Conservation (phyloP, 2,329 filamentous ascomycete species). For the Pseudogymnoascus destructans region DNA sequence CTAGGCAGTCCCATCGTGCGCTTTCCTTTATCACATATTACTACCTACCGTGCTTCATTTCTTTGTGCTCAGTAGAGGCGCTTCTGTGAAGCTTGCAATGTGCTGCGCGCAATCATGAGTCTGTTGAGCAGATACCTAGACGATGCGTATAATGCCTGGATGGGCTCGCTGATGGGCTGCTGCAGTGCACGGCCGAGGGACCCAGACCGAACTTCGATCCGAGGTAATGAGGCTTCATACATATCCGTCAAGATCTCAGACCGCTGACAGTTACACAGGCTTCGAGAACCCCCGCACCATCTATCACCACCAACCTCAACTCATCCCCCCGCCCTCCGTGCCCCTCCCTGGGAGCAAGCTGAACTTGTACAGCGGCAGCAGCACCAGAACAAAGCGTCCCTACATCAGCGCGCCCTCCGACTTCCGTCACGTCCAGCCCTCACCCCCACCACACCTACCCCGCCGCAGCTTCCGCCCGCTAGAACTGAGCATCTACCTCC, state of each 20-base stretch:
- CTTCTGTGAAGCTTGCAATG: not conserved
- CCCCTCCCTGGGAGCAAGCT: constrained; percentile 21
- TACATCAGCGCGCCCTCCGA: constrained; percentile 46
- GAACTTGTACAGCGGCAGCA: constrained; percentile 32
- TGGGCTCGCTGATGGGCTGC: constrained; percentile 21
- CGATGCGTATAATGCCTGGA: constrained; percentile 23
- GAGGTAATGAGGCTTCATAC: constrained; percentile 17
- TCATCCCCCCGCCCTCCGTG: constrained; percentile 26
- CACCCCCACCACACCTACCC: constrained; percentile 13
- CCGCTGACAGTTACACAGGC: constrained; percentile 17
- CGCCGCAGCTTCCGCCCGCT: constrained; percentile 37
- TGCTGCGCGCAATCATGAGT: constrained; percentile 17
- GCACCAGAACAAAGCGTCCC: constrained; percentile 28
- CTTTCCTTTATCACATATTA: not conserved
- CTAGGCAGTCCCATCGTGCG: not conserved
- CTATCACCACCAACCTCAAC: constrained; percentile 29
- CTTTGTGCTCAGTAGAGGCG: not conserved
- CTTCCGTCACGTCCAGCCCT: constrained; percentile 41
- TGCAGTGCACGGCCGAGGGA: constrained; percentile 17
- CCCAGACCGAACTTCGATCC: constrained; percentile 15
- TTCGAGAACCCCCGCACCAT: constrained; percentile 28
- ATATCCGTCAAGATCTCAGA: not conserved
- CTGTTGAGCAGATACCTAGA: constrained; percentile 24
- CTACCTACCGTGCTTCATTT: not conserved
- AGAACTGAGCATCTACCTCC: constrained; percentile 41